Evolutionary conservation across 1,284 basidiomycete species (phyloP).

Genomic region (Ustilago lituana): DNA sequence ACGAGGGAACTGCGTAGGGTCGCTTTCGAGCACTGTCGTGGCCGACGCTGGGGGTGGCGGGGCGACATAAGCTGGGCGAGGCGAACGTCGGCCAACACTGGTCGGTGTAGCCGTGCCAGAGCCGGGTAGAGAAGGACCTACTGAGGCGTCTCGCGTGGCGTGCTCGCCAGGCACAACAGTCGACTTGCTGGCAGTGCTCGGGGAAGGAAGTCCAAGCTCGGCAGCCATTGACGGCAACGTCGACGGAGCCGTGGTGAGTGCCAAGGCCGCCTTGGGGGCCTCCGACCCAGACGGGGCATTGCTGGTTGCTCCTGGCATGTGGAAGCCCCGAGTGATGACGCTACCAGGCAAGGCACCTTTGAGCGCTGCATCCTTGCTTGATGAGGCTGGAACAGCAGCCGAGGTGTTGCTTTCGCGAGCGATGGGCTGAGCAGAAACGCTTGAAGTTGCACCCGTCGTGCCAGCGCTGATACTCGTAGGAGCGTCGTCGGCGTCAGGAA

Average conservation of each 20-base stretch:
- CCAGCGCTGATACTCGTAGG: conserved; percentile 24
- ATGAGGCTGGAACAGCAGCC: too few relatives aligned
- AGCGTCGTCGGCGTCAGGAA: conserved; percentile 37
- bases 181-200: conserved; percentile 18
- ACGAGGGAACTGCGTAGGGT: conserved; percentile 41
- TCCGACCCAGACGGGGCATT: neutral
- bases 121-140: conserved; percentile 23
- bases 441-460: neutral
- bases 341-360: conserved; percentile 44
- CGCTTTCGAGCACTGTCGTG: conserved; percentile 40
- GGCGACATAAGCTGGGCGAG: conserved; percentile 55
- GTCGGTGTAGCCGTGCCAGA: conserved; percentile 41
- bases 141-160: conserved; percentile 17
- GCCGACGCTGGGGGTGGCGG: conserved; percentile 58
- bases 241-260: neutral
- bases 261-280: conserved; percentile 7
- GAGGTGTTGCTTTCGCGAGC: neutral
- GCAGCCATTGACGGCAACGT: conserved; percentile 4
- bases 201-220: conserved; percentile 22
- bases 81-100: conserved; percentile 50
- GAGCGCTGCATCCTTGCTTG: conserved; percentile 20
- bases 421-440: conserved; percentile 2
- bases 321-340: conserved; percentile 47
- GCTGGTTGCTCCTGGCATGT: conserved; percentile 17
- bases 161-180: conserved; percentile 11